Percentiles rank a stretch among this genome's conserved stretches.
These are phyloP conservation scores for Aspergillus ruber DNA, from an alignment of 2,329 filamentous ascomycete genomes.

Conservation along the genomic window DNA sequence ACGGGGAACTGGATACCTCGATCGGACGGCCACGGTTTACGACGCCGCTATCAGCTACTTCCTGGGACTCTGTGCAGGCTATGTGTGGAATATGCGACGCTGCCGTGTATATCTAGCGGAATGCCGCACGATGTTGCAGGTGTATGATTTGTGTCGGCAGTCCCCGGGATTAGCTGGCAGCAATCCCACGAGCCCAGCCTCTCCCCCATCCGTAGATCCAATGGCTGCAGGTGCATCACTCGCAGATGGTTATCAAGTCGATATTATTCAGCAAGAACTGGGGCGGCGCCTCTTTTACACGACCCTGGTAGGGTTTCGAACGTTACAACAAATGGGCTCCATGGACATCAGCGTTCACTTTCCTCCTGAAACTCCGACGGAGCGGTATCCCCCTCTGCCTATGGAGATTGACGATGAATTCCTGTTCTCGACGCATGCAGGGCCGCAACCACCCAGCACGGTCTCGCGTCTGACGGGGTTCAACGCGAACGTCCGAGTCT, in stretches of 20 bases:
- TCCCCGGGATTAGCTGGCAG: conserved; percentile 10
- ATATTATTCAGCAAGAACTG: conserved; percentile 41
- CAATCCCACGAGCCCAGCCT: conserved; percentile 15
- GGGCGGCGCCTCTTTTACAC: conserved; percentile 70
- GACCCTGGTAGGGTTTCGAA: conserved; percentile 67
- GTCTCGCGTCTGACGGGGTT: conserved; percentile 72
- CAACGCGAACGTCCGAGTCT: conserved; percentile 71
- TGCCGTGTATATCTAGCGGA: conserved; percentile 40
- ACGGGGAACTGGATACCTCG: conserved; percentile 39
- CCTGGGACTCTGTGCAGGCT: conserved; percentile 34
- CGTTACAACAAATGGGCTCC: conserved; percentile 70
- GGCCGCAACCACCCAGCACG: conserved; percentile 60
- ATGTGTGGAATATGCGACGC: conserved; percentile 33
- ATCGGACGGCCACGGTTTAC: conserved; percentile 36
- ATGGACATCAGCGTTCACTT: conserved; percentile 67
- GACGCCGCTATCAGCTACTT: conserved; percentile 42
- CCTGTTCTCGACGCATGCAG: conserved; percentile 64
- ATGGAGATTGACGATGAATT: conserved; percentile 78
- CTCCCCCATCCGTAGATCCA: conserved; percentile 15
- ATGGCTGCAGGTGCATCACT: conserved; percentile 1
- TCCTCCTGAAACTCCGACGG: conserved; percentile 65
- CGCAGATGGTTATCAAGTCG: conserved; percentile 9
- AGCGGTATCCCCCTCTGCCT: conserved; percentile 73
- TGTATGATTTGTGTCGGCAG: conserved; percentile 32
- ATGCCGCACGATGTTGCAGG: conserved; percentile 37